A percentile compares a stretch with the other conserved stretches of the same genome.
Evolutionary conservation across 2,329 filamentous ascomycete genomes (phyloP).

Genomic region (Paracorniculantispora psalliotae): DNA sequence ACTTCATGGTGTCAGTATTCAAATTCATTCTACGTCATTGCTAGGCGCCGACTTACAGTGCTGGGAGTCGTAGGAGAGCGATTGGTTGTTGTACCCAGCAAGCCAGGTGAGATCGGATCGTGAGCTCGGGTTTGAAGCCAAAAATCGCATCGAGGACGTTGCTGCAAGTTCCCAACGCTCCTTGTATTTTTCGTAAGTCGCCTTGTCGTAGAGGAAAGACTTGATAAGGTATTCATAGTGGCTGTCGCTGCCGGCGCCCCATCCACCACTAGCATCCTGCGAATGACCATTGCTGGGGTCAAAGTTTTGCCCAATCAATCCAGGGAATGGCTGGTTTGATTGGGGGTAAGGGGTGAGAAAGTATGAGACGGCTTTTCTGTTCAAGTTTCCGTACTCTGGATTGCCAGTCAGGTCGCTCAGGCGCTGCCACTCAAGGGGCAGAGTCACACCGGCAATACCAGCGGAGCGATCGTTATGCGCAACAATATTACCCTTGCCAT

Average conservation of each 20-base stretch:
- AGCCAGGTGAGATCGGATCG: slow-evolving; percentile 67
- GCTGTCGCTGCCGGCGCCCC: slow-evolving; percentile 69
- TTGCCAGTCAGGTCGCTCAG: slow-evolving; percentile 68
- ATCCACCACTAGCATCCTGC: slow-evolving; percentile 60
- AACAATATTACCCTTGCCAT: neutral
- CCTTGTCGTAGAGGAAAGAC: slow-evolving; percentile 72
- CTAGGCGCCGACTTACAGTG: slow-evolving; percentile 33
- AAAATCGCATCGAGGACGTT: slow-evolving; percentile 63
- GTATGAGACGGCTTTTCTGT: slow-evolving; percentile 61
- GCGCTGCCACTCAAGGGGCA: slow-evolving; percentile 75
- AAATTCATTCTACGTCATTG: neutral
- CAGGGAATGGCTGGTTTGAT: slow-evolving; percentile 63
- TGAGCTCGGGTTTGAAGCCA: slow-evolving; percentile 59
- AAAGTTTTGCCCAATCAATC: slow-evolving; percentile 63
- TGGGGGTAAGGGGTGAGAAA: slow-evolving; percentile 59
- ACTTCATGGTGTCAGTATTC: slow-evolving; percentile 36
- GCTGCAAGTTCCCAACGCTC: slow-evolving; percentile 68
- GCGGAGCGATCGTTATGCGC: neutral
- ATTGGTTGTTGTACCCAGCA: slow-evolving; percentile 45
- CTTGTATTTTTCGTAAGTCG: slow-evolving; percentile 56
- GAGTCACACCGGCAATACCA: slow-evolving; percentile 52
- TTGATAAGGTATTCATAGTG: slow-evolving; percentile 86
- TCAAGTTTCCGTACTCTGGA: slow-evolving; percentile 56
- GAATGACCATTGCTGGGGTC: slow-evolving; percentile 60
- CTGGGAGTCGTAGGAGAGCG: slow-evolving; percentile 37